Evolutionary conservation across 768 basidiomycete species (phyloP).

Genomic region (Rhodotorula sphaerocarpa): DNA sequence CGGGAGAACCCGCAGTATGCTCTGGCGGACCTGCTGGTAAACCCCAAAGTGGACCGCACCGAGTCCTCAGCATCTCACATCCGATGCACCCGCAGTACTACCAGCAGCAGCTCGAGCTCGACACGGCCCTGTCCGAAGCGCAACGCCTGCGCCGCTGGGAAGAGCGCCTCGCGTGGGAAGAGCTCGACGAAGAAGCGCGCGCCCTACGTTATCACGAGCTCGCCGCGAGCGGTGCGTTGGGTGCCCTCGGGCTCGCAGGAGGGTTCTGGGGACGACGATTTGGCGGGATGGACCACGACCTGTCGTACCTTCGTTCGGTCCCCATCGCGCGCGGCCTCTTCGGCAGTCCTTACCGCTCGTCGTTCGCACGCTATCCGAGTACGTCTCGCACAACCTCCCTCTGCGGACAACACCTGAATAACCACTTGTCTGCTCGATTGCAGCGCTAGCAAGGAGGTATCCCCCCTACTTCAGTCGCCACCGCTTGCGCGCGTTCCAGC

Average conservation of each 20-base stretch:
- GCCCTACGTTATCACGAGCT: slow-evolving; percentile 1
- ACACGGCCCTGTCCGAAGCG: slow-evolving; percentile 2
- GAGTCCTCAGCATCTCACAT: not conserved
- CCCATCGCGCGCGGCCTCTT: slow-evolving; percentile 20
- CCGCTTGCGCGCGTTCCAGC: not conserved
- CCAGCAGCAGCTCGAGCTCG: slow-evolving; percentile 25
- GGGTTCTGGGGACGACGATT: slow-evolving; percentile 22
- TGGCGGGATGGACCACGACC: slow-evolving; percentile 13
- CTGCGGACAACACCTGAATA: not conserved
- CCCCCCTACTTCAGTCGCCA: slow-evolving; percentile 14
- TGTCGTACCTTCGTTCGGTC: slow-evolving; percentile 23
- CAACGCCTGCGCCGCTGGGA: slow-evolving; percentile 26
- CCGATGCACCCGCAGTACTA: not conserved
- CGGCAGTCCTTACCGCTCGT: slow-evolving; percentile 3
- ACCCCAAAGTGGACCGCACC: too few relatives aligned
- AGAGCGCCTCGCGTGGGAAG: slow-evolving; percentile 21
- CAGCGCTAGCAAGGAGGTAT: slow-evolving; percentile 25
- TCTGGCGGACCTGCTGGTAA: slow-evolving; percentile 23
- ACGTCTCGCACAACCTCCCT: not conserved
- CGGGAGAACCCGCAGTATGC: not conserved
- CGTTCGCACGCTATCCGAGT: slow-evolving; percentile 3
- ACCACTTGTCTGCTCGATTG: not conserved
- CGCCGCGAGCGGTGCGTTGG: not conserved
- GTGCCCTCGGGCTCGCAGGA: slow-evolving; percentile 13
- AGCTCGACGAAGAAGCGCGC: slow-evolving; percentile 10